Percentiles rank a stretch among this genome's conserved stretches.
Conservation (phyloP, 2,329 filamentous ascomycete genomes). For the Dothistroma pini region DNA sequence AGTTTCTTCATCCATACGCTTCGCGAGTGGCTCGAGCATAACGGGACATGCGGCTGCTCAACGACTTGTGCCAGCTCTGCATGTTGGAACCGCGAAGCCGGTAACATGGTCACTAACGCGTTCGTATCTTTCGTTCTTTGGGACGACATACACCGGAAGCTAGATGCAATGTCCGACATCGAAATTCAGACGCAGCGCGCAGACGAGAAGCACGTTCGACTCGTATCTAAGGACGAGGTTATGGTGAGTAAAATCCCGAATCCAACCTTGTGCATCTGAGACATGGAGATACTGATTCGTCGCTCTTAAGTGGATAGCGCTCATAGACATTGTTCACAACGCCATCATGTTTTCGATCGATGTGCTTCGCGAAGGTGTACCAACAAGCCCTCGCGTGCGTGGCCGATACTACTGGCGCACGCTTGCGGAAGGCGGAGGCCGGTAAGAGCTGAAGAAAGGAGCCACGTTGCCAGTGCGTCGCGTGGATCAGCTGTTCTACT, state of each 20-base stretch:
- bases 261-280: background rate
- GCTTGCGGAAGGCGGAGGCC: background rate
- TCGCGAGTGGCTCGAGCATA: constrained; percentile 47
- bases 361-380: constrained; percentile 15
- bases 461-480: constrained; percentile 10
- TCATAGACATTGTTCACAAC: constrained; percentile 31
- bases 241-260: background rate
- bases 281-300: background rate
- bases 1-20: constrained; percentile 51
- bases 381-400: constrained; percentile 22
- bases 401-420: constrained; percentile 12
- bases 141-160: constrained; percentile 18
- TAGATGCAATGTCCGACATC: constrained; percentile 20
- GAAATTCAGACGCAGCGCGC: constrained; percentile 42
- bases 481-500: constrained; percentile 22
- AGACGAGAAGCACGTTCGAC: constrained; percentile 33
- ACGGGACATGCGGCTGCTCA: constrained; percentile 24
- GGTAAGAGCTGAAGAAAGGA: constrained; percentile 7
- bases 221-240: constrained; percentile 38
- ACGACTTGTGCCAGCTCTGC: constrained; percentile 13
- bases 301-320: constrained; percentile 36
- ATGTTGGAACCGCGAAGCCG: constrained; percentile 17
- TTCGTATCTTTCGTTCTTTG: constrained; percentile 20
- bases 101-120: constrained; percentile 20
- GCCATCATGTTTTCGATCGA: background rate